phyloP scores from a whole-genome alignment of 1,139 yeast genomes.

The Schwanniomyces etchellsii region DNA sequence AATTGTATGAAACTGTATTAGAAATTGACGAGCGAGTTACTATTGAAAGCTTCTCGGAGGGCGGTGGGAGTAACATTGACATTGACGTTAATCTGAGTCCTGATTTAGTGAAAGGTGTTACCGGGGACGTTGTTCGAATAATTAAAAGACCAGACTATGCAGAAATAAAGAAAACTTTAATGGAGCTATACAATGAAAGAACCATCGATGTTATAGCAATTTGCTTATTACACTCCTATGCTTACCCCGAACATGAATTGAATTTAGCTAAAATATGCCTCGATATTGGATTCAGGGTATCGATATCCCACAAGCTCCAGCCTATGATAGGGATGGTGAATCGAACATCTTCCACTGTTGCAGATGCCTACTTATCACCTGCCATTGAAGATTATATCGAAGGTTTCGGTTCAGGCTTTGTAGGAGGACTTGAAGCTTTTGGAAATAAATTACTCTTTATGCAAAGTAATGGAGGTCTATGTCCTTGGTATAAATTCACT shows the following conservation, averaged over 20 bases:
- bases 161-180: slow-evolving; percentile 17
- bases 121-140: slow-evolving; percentile 34
- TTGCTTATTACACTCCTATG: slow-evolving; percentile 35
- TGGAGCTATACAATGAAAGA: slow-evolving; percentile 19
- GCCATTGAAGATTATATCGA: slow-evolving; percentile 28
- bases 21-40: slow-evolving; percentile 42
- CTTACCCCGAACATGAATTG: slow-evolving; percentile 35
- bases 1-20: slow-evolving; percentile 28
- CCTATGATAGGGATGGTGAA: slow-evolving; percentile 44
- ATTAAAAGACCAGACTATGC: slow-evolving; percentile 28
- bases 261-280: slow-evolving; percentile 31
- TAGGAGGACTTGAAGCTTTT: slow-evolving; percentile 39
- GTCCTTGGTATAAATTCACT: slow-evolving; percentile 44
- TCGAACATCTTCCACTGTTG: slow-evolving; percentile 39
- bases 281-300: slow-evolving; percentile 31
- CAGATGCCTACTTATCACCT: slow-evolving; percentile 41
- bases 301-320: slow-evolving; percentile 37
- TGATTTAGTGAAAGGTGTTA: slow-evolving; percentile 20
- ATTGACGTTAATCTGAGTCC: slow-evolving; percentile 16
- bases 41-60: slow-evolving; percentile 33
- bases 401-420: slow-evolving; percentile 36
- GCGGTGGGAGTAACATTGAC: slow-evolving; percentile 29
- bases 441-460: slow-evolving; percentile 39
- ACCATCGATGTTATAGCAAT: slow-evolving; percentile 30
- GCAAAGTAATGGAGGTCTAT: slow-evolving; percentile 47